Conservation (phyloP, 2,329 filamentous ascomycete species). For the Cladophialophora psammophila region DNA sequence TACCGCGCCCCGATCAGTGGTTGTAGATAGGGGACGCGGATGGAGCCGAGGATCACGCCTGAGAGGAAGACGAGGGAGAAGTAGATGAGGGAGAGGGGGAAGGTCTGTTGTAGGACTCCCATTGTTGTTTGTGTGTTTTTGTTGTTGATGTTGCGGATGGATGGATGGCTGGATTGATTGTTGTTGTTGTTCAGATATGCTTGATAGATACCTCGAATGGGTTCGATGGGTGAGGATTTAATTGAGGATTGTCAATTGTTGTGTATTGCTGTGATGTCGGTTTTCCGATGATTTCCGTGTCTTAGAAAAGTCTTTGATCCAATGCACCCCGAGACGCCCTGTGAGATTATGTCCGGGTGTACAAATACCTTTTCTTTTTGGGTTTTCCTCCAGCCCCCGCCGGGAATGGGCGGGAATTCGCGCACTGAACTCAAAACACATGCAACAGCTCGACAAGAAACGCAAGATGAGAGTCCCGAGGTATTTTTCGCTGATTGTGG, state of each 20-base stretch:
- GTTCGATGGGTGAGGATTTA: not conserved
- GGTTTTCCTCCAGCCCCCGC: not conserved
- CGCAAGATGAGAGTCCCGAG: not conserved
- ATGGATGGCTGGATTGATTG: not conserved
- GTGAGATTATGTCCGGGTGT: not conserved
- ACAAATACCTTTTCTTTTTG: not conserved
- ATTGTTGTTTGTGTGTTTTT: conserved; percentile 1
- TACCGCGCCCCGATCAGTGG: conserved; percentile 23
- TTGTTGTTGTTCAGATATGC: not conserved
- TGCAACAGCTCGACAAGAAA: not conserved
- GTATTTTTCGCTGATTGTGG: not conserved
- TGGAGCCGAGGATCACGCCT: conserved; percentile 21
- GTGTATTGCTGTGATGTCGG: not conserved
- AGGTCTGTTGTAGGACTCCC: conserved; percentile 12
- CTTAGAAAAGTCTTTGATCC: not conserved
- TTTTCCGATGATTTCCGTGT: not conserved
- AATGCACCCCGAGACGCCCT: not conserved
- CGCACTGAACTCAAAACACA: not conserved
- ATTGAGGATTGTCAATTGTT: not conserved
- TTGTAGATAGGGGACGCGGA: conserved; percentile 22
- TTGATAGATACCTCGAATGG: not conserved
- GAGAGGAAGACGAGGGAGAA: conserved; percentile 23
- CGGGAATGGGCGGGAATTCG: not conserved
- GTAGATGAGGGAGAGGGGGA: conserved; percentile 25
- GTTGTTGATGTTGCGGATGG: not conserved